Evolutionary conservation across 371 early-diverging fungal genomes (phyloP).

Genomic region (Zychaea mexicana): DNA sequence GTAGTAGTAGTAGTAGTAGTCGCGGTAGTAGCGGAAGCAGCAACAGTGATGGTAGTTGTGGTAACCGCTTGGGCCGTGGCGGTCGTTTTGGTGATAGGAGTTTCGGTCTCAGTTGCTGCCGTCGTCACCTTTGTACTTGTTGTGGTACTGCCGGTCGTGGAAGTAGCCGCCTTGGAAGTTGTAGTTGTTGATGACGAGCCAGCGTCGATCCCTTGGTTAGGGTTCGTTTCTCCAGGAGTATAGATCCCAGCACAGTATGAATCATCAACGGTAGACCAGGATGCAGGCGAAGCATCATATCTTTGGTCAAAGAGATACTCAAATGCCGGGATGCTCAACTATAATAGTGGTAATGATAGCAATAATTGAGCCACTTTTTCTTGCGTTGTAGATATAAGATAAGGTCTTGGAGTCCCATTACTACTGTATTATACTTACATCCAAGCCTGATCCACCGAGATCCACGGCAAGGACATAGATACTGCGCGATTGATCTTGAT

Average conservation of each 20-base stretch:
- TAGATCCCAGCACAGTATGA: slow-evolving; percentile 29
- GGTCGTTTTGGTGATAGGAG: neutral
- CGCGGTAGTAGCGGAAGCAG: neutral
- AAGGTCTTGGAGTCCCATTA: too few species aligned
- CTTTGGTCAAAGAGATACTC: slow-evolving; percentile 25
- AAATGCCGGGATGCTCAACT: slow-evolving; percentile 34
- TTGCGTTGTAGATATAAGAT: neutral
- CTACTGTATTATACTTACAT: slow-evolving; percentile 26
- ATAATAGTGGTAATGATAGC: neutral
- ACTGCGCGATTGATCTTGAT: slow-evolving; percentile 29
- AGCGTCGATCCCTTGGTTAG: slow-evolving; percentile 19
- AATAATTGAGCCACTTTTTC: too few species aligned
- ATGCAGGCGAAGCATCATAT: slow-evolving; percentile 27
- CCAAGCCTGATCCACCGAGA: slow-evolving; percentile 53
- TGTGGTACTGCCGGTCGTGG: neutral
- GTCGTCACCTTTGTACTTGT: neutral
- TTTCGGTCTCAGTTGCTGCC: neutral
- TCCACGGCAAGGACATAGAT: slow-evolving; percentile 60
- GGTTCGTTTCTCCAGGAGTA: slow-evolving; percentile 22
- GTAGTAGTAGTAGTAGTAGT: neutral
- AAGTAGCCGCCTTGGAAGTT: slow-evolving; percentile 5
- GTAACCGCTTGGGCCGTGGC: too few species aligned
- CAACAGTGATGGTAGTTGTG: too few species aligned
- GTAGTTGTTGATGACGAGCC: slow-evolving; percentile 11
- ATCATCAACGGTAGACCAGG: slow-evolving; percentile 21